A percentile compares a stretch with the other conserved stretches of the same genome.
Conservation (phyloP, 2,329 filamentous ascomycete genomes). For the Fusarium circinatum region DNA sequence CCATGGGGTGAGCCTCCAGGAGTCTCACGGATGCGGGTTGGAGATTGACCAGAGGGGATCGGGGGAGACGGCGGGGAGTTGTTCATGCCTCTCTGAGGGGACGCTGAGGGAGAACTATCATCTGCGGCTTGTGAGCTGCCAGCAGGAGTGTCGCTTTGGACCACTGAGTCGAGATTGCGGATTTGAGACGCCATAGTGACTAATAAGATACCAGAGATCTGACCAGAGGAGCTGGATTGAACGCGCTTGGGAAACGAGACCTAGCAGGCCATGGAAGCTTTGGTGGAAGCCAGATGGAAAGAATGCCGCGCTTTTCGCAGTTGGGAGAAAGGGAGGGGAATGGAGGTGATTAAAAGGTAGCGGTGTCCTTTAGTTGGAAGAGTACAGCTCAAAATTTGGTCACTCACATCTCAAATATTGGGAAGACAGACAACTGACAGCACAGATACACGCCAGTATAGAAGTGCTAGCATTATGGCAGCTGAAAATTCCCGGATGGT, state of each 20-base stretch:
- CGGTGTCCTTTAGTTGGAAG: background rate
- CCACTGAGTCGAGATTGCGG: background rate
- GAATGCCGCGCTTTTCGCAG: background rate
- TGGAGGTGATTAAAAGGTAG: background rate
- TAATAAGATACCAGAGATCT: background rate
- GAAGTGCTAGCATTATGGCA: background rate
- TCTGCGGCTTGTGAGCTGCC: background rate
- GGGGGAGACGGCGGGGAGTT: background rate
- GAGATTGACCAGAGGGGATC: background rate
- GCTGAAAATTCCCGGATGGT: rapidly evolving
- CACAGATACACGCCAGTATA: background rate
- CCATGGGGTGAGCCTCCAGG: background rate
- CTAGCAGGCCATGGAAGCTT: background rate
- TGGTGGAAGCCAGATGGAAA: background rate
- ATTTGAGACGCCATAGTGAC: background rate
- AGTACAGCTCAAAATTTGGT: background rate
- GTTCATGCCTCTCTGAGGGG: background rate
- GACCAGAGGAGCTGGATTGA: rapidly evolving
- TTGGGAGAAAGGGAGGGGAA: background rate
- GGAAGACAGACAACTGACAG: background rate
- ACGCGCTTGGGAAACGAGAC: background rate
- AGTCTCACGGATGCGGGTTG: background rate
- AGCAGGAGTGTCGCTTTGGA: background rate
- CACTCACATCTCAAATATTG: background rate
- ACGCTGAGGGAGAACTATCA: background rate